phyloP scores from a whole-genome alignment of 768 basidiomycete species.

The Tulasnella sp. region DNA sequence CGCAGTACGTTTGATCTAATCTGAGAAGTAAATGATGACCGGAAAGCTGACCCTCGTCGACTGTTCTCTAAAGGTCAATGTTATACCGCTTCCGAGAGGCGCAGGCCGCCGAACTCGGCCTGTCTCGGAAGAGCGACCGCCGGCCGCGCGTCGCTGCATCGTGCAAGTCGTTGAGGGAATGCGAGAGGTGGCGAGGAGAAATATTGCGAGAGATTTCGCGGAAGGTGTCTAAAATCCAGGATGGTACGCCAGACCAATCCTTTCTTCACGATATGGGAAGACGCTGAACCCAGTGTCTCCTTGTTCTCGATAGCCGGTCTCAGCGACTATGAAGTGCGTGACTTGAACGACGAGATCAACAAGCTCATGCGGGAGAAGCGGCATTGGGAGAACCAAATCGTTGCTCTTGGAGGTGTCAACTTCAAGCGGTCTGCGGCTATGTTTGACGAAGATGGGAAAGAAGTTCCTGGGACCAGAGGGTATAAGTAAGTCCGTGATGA shows the following conservation, averaged over 20 bases:
- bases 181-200: slow-evolving; percentile 94
- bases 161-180: slow-evolving; percentile 85
- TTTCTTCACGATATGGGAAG: neutral
- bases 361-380: slow-evolving; percentile 87
- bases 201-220: slow-evolving; percentile 87
- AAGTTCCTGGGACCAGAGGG: slow-evolving; percentile 92
- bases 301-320: slow-evolving; percentile 51
- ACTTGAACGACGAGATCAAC: slow-evolving; percentile 97
- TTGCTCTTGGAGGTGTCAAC: slow-evolving; percentile 92
- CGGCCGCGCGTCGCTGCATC: slow-evolving; percentile 85
- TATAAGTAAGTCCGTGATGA: slow-evolving; percentile 60
- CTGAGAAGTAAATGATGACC: too few species aligned
- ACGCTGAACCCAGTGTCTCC: neutral
- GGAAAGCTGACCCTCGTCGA: slow-evolving; percentile 12
- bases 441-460: slow-evolving; percentile 89
- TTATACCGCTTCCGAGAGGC: slow-evolving; percentile 92
- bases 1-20: slow-evolving; percentile 39
- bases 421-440: slow-evolving; percentile 89
- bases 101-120: slow-evolving; percentile 89
- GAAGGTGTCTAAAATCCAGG: slow-evolving; percentile 97
- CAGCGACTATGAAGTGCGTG: slow-evolving; percentile 91
- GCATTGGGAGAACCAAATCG: slow-evolving; percentile 98
- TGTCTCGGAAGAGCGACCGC: slow-evolving; percentile 73
- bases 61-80: slow-evolving; percentile 41
- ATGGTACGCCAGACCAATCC: slow-evolving; percentile 53